Evolutionary conservation across 2,329 filamentous ascomycete species (phyloP).

Genomic region (Colletotrichum sp.): DNA sequence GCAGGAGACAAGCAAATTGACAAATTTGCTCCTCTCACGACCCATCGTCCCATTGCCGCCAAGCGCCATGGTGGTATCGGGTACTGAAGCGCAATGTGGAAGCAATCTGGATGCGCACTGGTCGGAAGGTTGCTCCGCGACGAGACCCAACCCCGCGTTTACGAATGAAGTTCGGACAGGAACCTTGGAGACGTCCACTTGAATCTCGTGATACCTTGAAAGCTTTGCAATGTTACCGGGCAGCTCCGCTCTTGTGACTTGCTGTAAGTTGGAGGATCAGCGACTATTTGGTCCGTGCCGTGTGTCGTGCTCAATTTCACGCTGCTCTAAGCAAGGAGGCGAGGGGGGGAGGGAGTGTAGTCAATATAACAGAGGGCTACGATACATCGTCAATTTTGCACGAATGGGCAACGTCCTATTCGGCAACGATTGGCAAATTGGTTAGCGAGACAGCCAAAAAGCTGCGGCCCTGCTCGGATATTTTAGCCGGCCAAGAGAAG

Average conservation of each 20-base stretch:
- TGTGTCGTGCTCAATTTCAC: background rate
- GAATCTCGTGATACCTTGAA: background rate
- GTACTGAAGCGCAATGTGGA: background rate
- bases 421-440: background rate
- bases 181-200: background rate
- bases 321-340: background rate
- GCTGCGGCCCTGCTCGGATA: background rate
- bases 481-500: background rate
- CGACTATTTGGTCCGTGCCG: background rate
- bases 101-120: background rate
- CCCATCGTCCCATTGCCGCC: background rate
- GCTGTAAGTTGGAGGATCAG: background rate
- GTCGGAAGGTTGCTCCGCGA: background rate
- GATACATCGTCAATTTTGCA: background rate
- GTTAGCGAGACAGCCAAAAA: background rate
- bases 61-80: background rate
- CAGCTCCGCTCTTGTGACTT: background rate
- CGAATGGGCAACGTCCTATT: background rate
- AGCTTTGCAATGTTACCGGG: background rate
- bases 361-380: background rate
- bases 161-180: background rate
- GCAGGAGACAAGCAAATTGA: background rate
- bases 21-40: background rate
- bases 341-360: background rate
- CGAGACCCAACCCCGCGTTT: background rate